These are phyloP conservation scores for Arachnomyces sp. DNA, from an alignment of 2,329 filamentous ascomycete species.

Conservation along the genomic window DNA sequence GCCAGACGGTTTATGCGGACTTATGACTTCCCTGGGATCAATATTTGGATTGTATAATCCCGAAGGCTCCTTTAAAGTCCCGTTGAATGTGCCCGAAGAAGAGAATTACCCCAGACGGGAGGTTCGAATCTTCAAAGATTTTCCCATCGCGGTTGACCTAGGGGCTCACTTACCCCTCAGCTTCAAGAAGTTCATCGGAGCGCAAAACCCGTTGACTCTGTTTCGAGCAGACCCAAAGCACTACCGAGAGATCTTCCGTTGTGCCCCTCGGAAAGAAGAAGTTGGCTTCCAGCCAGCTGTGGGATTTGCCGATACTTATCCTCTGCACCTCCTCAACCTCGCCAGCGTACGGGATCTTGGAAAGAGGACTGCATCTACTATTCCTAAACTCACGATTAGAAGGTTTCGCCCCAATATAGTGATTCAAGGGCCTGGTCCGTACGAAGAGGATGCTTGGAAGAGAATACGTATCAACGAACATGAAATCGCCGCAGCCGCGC, in stretches of 20 bases:
- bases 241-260: conserved; percentile 45
- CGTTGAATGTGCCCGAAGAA: conserved; percentile 42
- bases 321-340: conserved; percentile 48
- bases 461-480: conserved; percentile 32
- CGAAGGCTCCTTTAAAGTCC: conserved; percentile 43
- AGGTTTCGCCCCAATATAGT: conserved; percentile 53
- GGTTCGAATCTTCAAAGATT: conserved; percentile 50
- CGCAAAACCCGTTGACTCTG: conserved; percentile 41
- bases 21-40: conserved; percentile 21
- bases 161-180: conserved; percentile 37
- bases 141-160: conserved; percentile 35
- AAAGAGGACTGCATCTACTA: conserved; percentile 28
- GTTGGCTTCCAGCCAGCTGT: conserved; percentile 47
- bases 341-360: conserved; percentile 47
- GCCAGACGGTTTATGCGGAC: conserved; percentile 10
- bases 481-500: conserved; percentile 43
- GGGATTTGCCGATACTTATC: conserved; percentile 52
- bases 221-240: conserved; percentile 43
- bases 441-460: conserved; percentile 51
- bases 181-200: conserved; percentile 39
- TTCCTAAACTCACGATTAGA: conserved; percentile 40
- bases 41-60: conserved; percentile 20
- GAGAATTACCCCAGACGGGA: conserved; percentile 28
- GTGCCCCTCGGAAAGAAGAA: conserved; percentile 43
- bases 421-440: conserved; percentile 44